Conservation (phyloP, 345 rosid genomes). For the Citrus glauca region DNA sequence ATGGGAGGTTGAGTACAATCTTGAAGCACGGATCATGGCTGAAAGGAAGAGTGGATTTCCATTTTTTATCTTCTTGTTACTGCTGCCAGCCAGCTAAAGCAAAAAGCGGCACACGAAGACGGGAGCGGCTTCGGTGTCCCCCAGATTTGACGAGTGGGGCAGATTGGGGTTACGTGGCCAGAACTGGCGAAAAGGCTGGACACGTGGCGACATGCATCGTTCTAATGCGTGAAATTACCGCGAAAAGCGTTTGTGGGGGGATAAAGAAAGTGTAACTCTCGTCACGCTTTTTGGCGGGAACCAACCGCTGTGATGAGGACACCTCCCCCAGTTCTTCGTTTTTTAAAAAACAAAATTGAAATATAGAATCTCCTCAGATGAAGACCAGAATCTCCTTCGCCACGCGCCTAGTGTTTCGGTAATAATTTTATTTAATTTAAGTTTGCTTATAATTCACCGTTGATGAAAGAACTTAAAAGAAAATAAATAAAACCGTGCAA, state of each 20-base stretch:
- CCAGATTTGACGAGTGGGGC: not conserved
- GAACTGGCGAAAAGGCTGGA: not conserved
- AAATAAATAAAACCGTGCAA: too few species aligned
- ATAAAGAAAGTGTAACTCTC: not conserved
- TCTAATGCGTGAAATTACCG: not conserved
- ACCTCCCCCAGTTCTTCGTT: not conserved
- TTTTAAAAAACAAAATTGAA: not conserved
- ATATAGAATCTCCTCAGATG: too few species aligned
- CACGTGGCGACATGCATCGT: constrained; percentile 14
- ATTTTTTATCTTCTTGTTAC: not conserved
- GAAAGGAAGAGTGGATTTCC: not conserved
- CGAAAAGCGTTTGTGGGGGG: not conserved
- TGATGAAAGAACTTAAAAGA: too few species aligned
- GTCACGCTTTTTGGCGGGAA: constrained; percentile 14
- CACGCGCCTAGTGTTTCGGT: too few species aligned
- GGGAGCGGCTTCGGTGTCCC: not conserved
- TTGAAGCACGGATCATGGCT: not conserved
- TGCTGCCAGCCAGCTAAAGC: not conserved
- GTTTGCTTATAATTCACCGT: too few species aligned
- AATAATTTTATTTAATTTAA: too few species aligned
- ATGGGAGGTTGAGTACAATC: not conserved
- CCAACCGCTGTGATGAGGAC: not conserved
- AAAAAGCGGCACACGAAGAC: not conserved
- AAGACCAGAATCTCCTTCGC: too few species aligned
- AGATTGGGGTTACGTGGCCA: constrained; percentile 17